Percentiles rank a stretch among this genome's conserved stretches.
Conservation (phyloP, 83 land plant genomes). For the Thuja plicata region DNA sequence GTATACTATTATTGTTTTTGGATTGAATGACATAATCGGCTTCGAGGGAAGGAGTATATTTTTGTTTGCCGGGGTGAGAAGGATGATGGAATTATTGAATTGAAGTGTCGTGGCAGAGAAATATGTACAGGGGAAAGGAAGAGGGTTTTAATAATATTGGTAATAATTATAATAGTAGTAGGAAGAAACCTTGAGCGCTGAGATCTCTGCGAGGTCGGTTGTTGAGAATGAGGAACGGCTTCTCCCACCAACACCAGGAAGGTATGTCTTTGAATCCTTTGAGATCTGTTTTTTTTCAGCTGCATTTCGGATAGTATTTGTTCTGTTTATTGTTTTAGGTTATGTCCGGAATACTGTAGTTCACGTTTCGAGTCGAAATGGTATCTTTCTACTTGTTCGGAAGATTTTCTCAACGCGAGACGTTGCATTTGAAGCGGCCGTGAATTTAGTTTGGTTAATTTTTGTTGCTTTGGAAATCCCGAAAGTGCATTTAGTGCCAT, state of each 20-base stretch:
- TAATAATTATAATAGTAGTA: not conserved
- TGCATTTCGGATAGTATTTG: not conserved
- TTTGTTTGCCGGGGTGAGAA: not conserved
- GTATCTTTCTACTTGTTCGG: not conserved
- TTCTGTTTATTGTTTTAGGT: not conserved
- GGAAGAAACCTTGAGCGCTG: not conserved
- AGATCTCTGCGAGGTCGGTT: not conserved
- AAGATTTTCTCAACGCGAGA: not conserved
- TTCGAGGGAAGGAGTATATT: not conserved
- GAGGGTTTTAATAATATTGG: not conserved
- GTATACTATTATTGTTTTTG: not conserved
- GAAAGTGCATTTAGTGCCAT: not conserved
- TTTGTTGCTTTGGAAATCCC: not conserved
- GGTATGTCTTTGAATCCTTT: not conserved
- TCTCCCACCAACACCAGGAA: not conserved
- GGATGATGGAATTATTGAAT: not conserved
- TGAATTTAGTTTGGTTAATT: not conserved
- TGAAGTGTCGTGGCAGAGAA: conserved; percentile 3
- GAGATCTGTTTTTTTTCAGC: not conserved
- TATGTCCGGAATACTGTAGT: not conserved
- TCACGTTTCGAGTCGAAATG: not conserved
- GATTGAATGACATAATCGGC: not conserved
- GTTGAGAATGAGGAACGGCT: conserved; percentile 6
- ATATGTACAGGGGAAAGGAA: not conserved
- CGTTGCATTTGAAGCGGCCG: not conserved